Conservation (phyloP, 2,329 filamentous ascomycete species). For the Ceratocystiopsis minuta region DNA sequence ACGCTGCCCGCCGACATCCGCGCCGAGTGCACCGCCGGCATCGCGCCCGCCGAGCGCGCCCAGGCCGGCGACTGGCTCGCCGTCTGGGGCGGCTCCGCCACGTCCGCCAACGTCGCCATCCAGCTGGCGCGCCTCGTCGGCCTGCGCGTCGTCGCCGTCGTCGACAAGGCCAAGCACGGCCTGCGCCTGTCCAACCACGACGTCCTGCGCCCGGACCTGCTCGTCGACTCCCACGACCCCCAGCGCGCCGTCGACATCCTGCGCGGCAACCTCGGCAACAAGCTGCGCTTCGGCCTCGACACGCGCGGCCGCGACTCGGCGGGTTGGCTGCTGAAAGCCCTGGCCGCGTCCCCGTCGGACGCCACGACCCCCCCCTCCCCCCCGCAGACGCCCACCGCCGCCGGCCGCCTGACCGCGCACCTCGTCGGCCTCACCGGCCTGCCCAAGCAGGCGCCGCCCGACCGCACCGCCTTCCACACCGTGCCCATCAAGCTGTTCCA, state of each 20-base stretch:
- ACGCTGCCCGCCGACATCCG: conserved; percentile 41
- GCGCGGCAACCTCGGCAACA: conserved; percentile 30
- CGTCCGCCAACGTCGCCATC: conserved; percentile 46
- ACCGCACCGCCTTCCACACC: conserved; percentile 37
- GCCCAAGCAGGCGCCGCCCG: conserved; percentile 33
- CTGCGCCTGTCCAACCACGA: conserved; percentile 30
- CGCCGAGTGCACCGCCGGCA: conserved; percentile 41
- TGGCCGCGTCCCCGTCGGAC: conserved; percentile 18
- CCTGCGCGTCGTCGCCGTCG: conserved; percentile 44
- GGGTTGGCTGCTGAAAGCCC: conserved; percentile 32
- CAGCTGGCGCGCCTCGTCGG: conserved; percentile 52
- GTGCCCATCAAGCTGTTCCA: conserved; percentile 67
- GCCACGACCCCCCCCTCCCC: conserved; percentile 20
- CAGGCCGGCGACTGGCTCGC: conserved; percentile 48
- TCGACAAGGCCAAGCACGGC: conserved; percentile 50
- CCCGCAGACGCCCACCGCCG: conserved; percentile 13
- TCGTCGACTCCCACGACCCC: conserved; percentile 51
- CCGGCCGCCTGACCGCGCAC: conserved; percentile 27
- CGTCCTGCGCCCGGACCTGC: conserved; percentile 34
- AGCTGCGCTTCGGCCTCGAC: conserved; percentile 50
- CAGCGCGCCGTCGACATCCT: conserved; percentile 48
- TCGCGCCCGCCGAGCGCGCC: conserved; percentile 33
- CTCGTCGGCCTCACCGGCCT: conserved; percentile 50
- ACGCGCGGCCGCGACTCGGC: conserved; percentile 49
- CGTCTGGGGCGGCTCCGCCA: conserved; percentile 59